Evolutionary conservation across 441 rosid species (phyloP).

Genomic region (Populus hybrid): DNA sequence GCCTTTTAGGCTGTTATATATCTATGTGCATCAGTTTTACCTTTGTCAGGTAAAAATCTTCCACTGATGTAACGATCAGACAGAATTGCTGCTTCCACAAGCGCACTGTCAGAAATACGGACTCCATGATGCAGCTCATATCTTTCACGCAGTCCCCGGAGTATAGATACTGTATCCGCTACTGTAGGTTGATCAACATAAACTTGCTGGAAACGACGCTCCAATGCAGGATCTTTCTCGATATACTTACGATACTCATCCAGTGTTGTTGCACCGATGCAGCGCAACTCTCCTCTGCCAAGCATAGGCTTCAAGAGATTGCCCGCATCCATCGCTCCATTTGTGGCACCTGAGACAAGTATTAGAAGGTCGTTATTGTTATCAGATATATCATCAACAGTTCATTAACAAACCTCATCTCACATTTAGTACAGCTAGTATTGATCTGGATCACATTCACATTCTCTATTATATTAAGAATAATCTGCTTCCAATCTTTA

Average conservation of each 20-base stretch:
- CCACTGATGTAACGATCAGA: conserved; percentile 95
- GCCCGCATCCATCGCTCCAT: conserved; percentile 98
- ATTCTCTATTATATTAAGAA: neutral
- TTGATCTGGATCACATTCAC: neutral
- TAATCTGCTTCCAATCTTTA: neutral
- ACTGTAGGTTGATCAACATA: conserved; percentile 93
- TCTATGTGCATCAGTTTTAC: conserved; percentile 27
- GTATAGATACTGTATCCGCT: conserved; percentile 80
- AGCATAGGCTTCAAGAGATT: conserved; percentile 96
- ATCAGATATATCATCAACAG: neutral
- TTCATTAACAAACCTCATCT: neutral
- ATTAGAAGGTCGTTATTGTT: neutral
- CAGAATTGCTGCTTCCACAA: conserved; percentile 90
- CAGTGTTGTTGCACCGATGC: conserved; percentile 94
- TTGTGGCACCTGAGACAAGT: conserved; percentile 76
- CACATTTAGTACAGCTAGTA: neutral
- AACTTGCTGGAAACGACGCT: conserved; percentile 95
- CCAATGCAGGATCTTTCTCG: conserved; percentile 95
- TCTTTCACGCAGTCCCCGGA: conserved; percentile 83
- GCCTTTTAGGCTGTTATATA: neutral
- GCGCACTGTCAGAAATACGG: conserved; percentile 89
- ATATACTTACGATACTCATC: conserved; percentile 89
- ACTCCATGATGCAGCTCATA: conserved; percentile 97
- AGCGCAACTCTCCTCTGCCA: conserved; percentile 84
- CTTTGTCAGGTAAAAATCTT: conserved; percentile 94